Evolutionary conservation across 2,329 filamentous ascomycete species (phyloP).

Genomic region (Atkinsonella hypoxylon): DNA sequence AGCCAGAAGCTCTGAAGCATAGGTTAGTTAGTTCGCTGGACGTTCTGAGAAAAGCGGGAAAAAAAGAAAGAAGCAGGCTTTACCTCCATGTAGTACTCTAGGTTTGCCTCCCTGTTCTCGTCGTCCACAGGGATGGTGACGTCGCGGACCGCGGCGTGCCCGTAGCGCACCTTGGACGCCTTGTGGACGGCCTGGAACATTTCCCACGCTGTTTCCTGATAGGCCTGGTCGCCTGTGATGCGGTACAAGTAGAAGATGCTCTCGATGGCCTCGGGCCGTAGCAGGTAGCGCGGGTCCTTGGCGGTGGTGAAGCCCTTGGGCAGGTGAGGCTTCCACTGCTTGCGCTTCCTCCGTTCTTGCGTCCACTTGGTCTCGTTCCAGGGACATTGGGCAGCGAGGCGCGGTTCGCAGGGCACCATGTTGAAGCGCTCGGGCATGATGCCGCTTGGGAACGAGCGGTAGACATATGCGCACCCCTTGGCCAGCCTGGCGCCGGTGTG

Average conservation of each 20-base stretch:
- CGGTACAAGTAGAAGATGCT: conserved; percentile 69
- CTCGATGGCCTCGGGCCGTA: conserved; percentile 69
- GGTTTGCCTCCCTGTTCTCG: conserved; percentile 35
- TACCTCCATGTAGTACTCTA: conserved; percentile 47
- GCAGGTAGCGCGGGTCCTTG: conserved; percentile 45
- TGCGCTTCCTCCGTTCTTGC: conserved; percentile 31
- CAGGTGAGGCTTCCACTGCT: conserved; percentile 19
- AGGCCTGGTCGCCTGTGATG: conserved; percentile 52
- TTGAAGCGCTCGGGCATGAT: conserved; percentile 41
- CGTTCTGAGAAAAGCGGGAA: neutral
- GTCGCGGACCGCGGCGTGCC: conserved; percentile 52
- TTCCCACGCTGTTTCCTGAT: conserved; percentile 56
- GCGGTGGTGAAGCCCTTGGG: conserved; percentile 44
- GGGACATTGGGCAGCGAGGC: conserved; percentile 17
- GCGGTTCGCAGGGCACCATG: conserved; percentile 26
- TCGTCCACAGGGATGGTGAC: conserved; percentile 26
- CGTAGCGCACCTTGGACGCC: conserved; percentile 45
- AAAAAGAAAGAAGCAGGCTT: conserved; percentile 20
- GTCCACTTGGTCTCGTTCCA: conserved; percentile 33
- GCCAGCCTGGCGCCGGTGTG: conserved; percentile 32
- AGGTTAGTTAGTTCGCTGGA: neutral
- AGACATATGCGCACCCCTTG: conserved; percentile 40
- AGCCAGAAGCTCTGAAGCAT: conserved; percentile 3
- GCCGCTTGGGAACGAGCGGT: conserved; percentile 32
- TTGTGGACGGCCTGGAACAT: conserved; percentile 55